phyloP scores from a whole-genome alignment of 257 asterid species.

The Fraxinus anomala region DNA sequence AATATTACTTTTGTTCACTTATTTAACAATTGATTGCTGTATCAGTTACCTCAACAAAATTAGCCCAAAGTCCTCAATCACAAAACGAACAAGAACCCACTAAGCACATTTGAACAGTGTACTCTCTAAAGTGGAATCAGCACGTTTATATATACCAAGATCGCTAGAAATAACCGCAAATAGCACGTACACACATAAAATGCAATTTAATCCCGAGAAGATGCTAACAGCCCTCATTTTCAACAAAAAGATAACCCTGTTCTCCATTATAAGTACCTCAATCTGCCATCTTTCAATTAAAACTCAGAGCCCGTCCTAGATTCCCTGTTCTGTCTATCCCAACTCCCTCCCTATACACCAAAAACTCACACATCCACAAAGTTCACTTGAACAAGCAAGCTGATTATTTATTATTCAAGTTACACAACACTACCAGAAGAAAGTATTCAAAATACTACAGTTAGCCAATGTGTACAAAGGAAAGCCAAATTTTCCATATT shows the following conservation, averaged over 20 bases:
- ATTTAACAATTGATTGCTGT: not conserved
- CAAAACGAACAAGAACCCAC: not conserved
- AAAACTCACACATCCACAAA: not conserved
- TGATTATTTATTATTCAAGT: not conserved
- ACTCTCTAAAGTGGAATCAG: not conserved
- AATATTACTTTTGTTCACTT: not conserved
- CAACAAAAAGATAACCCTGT: not conserved
- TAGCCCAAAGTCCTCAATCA: not conserved
- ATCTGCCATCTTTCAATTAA: not conserved
- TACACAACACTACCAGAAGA: not conserved
- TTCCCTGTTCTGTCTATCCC: conserved; percentile 1
- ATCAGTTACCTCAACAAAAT: not conserved
- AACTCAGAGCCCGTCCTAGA: not conserved
- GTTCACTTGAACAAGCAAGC: not conserved
- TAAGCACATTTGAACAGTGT: not conserved
- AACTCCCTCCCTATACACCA: not conserved
- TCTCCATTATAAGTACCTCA: not conserved
- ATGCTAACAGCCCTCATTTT: not conserved
- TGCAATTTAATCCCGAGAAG: not conserved
- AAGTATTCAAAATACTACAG: not conserved
- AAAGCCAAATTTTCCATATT: not conserved
- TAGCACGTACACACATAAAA: not conserved
- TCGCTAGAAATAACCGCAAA: not conserved
- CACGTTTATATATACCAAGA: not conserved
- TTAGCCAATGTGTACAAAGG: not conserved